These are phyloP conservation scores for Aeminium ludgeri DNA, from an alignment of 495 filamentous ascomycete genomes.

Conservation along the genomic window DNA sequence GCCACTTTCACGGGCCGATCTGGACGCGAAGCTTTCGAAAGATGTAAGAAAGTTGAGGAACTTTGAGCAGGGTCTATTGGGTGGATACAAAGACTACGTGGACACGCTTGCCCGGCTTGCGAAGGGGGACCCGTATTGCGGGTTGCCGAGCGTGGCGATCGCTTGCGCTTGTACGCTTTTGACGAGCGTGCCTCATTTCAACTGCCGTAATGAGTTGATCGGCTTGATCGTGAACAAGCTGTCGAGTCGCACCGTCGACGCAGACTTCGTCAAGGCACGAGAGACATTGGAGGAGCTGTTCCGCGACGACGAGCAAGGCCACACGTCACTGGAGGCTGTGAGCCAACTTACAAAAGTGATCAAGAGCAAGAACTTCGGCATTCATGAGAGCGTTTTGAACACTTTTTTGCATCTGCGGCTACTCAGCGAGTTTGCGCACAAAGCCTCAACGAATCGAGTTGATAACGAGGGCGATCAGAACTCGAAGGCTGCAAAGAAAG, in stretches of 20 bases:
- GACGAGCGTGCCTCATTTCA: conserved; percentile 78
- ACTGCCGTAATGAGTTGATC: conserved; percentile 73
- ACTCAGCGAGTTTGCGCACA: conserved; percentile 69
- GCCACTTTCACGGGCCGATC: conserved; percentile 53
- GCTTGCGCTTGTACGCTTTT: conserved; percentile 69
- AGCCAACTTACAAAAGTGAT: conserved; percentile 84
- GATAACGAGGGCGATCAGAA: conserved; percentile 33
- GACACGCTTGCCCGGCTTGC: conserved; percentile 49
- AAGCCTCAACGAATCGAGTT: conserved; percentile 56
- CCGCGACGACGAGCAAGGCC: conserved; percentile 71
- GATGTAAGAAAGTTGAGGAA: conserved; percentile 65
- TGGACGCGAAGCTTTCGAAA: conserved; percentile 67
- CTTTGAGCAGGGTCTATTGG: conserved; percentile 70
- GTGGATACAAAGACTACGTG: conserved; percentile 69
- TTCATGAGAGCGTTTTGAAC: conserved; percentile 75
- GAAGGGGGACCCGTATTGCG: conserved; percentile 29
- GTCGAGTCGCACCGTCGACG: conserved; percentile 47
- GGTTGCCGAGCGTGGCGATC: conserved; percentile 55
- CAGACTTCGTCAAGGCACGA: conserved; percentile 59
- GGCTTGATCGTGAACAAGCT: conserved; percentile 75
- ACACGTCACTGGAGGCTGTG: conserved; percentile 72
- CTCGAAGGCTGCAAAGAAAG: conserved; percentile 37
- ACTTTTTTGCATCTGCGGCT: conserved; percentile 81
- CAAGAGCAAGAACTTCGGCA: conserved; percentile 59
- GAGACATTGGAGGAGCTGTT: conserved; percentile 70